Evolutionary conservation across 2,329 filamentous ascomycete genomes (phyloP), one percentile per base, ranked within the genome.

Genomic region (Neonectria magnoliae): DNA sequence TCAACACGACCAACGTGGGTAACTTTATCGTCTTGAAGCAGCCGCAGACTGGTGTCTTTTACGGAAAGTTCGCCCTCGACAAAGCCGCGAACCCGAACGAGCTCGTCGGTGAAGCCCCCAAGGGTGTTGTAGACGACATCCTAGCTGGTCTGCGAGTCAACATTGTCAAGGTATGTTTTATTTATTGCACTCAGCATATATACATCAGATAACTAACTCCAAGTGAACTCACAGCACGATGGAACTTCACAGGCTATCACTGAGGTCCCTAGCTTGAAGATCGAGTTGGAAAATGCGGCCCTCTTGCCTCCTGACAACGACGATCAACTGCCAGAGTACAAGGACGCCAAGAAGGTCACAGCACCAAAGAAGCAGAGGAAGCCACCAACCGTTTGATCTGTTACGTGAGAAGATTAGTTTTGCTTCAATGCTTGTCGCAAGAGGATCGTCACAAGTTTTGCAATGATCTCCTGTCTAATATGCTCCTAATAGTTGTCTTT

Each of bases 51-150:
- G 80, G 79, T 48, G 70, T 64, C 18, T 52, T 77, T 9, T 66
- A 78, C 60, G 79, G 75, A 25, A 72, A 71, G 25, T 73, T 81
- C 38, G 78, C 83, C 54, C 78, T 84, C 42, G 79, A 81, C 64
- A 89, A 90, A 70, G 92, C 91, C 8, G 91, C 94, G 77, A 90
- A 91, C 73, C 60, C 60, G 11, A 16, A 31, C 2, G 4, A 90
- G 88, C 0, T 90, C 89, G 38, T 71, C 72, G 59, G 52, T 60
- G 52, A 65, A 62, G 44, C 59, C 62, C 44, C 60, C 63, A 42
- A 42, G 3, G 63, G 67, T 11, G 69, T 73, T 22, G 68, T 77
- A 7, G 60, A 71, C n/a, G 68, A 65, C 5, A 68, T 79, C 58
- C 65, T 71, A 38, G 64, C 58, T 13, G 69, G 73, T 6, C 64